Conservation (phyloP, 2,329 filamentous ascomycete genomes). For the Paraphaeosphaeria minitans region DNA sequence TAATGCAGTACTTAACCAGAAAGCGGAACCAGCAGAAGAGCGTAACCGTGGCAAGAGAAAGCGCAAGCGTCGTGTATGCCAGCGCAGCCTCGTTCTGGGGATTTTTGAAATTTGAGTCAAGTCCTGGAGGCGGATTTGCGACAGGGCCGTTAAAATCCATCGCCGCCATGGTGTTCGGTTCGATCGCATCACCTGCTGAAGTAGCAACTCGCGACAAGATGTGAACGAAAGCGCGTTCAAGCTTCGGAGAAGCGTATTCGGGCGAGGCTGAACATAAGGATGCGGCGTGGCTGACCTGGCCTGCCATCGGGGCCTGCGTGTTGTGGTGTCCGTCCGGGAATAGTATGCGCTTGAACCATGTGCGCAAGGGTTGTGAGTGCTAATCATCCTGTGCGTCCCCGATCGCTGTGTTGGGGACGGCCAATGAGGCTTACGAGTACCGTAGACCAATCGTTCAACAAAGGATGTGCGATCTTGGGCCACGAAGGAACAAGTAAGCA, state of each 20-base stretch:
- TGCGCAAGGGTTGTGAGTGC: not conserved
- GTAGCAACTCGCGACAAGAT: not conserved
- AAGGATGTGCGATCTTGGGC: not conserved
- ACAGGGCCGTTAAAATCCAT: slow-evolving; percentile 9
- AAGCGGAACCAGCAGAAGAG: slow-evolving; percentile 24
- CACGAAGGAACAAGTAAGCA: not conserved
- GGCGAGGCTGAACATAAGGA: slow-evolving; percentile 5
- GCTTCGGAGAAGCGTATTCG: not conserved
- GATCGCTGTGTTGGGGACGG: not conserved
- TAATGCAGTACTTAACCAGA: slow-evolving; percentile 18
- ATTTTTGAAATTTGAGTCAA: slow-evolving; percentile 14
- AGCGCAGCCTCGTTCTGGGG: slow-evolving; percentile 17
- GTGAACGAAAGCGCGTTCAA: not conserved
- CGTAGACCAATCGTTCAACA: not conserved
- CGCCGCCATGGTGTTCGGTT: not conserved
- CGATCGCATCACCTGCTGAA: not conserved
- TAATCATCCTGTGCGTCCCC: not conserved
- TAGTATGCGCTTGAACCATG: not conserved
- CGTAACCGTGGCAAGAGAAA: slow-evolving; percentile 13
- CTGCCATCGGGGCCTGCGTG: not conserved
- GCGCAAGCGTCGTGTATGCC: slow-evolving; percentile 14
- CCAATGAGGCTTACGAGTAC: not conserved
- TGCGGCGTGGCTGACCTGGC: not conserved
- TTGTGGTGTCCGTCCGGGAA: not conserved
- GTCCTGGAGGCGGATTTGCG: slow-evolving; percentile 11